These are phyloP conservation scores for Metarhizium guizhouense DNA, from an alignment of 2,329 filamentous ascomycete species.

Conservation along the genomic window DNA sequence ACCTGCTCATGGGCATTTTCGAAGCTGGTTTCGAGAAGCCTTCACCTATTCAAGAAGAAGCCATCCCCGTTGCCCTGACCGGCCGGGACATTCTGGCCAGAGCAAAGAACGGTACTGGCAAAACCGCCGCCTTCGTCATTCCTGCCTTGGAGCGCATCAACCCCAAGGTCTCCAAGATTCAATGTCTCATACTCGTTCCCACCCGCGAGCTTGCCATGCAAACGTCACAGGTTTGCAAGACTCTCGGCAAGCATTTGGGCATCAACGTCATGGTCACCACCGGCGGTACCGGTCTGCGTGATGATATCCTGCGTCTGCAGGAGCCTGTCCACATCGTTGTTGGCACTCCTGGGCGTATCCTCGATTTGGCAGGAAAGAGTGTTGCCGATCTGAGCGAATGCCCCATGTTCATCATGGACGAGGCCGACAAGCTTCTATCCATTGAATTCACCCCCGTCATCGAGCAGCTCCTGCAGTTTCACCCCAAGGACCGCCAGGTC, in stretches of 20 bases:
- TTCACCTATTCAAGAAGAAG: conserved; percentile 98
- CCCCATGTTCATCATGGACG: conserved; percentile 98
- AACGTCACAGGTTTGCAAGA: conserved; percentile 99
- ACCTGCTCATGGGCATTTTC: conserved; percentile 97
- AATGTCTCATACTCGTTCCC: conserved; percentile 91
- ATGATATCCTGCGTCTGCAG: conserved; percentile 91
- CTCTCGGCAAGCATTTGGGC: conserved; percentile 89
- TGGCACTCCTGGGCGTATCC: conserved; percentile 90
- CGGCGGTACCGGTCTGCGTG: conserved; percentile 86
- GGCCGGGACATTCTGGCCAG: conserved; percentile 91
- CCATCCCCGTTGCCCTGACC: conserved; percentile 91
- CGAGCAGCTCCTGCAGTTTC: conserved; percentile 89
- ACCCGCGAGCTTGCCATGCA: conserved; percentile 96
- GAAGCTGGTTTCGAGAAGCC: conserved; percentile 98
- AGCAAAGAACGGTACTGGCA: conserved; percentile 97
- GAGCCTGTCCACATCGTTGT: conserved; percentile 97
- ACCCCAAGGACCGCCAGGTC: conserved; percentile 94
- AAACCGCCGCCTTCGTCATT: conserved; percentile 96
- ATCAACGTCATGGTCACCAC: conserved; percentile 99
- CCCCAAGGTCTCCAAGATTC: conserved; percentile 91
- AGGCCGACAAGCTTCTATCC: conserved; percentile 95
- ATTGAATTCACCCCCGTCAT: conserved; percentile 96
- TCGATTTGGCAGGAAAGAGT: conserved; percentile 92
- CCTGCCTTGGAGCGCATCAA: conserved; percentile 93
- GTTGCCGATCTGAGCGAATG: conserved; percentile 95